phyloP scores from a whole-genome alignment of 1,139 yeast species.

The Magnusiomyces ingens region DNA sequence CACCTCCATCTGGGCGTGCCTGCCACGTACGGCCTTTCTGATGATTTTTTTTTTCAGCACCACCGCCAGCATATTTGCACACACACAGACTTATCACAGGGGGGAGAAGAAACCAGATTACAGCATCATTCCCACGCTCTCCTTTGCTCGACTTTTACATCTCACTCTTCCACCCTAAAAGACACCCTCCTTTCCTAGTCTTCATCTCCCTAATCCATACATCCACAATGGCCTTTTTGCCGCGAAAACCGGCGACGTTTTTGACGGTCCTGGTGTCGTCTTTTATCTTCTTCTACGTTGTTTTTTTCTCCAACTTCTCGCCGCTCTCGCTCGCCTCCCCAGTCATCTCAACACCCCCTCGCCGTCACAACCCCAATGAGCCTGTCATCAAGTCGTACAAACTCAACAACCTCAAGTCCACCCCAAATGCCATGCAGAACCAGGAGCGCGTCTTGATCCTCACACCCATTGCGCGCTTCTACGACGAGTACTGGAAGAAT shows the following conservation, averaged over 20 bases:
- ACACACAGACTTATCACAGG: neutral
- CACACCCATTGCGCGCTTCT: slow-evolving; percentile 84
- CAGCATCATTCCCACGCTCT: too few species aligned
- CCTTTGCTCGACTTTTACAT: too few species aligned
- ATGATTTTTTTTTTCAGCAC: neutral
- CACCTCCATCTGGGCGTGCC: neutral
- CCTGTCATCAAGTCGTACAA: slow-evolving; percentile 63
- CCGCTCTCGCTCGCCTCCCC: slow-evolving; percentile 64
- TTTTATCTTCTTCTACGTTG: too few species aligned
- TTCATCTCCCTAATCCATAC: neutral
- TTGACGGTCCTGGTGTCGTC: neutral
- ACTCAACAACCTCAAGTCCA: slow-evolving; percentile 65
- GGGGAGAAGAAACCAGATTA: too few species aligned
- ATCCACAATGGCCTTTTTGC: slow-evolving; percentile 1
- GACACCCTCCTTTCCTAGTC: too few species aligned
- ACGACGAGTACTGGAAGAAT: slow-evolving; percentile 83
- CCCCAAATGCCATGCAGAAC: slow-evolving; percentile 62
- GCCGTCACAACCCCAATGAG: neutral
- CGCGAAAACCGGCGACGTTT: slow-evolving; percentile 5
- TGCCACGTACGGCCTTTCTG: neutral
- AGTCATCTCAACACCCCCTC: slow-evolving; percentile 17
- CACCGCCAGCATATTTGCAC: neutral
- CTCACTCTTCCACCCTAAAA: too few species aligned
- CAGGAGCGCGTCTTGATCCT: slow-evolving; percentile 75
- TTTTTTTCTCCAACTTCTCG: too few species aligned